phyloP scores from a whole-genome alignment of 2,329 filamentous ascomycete genomes.

The Fusarium tupiense region DNA sequence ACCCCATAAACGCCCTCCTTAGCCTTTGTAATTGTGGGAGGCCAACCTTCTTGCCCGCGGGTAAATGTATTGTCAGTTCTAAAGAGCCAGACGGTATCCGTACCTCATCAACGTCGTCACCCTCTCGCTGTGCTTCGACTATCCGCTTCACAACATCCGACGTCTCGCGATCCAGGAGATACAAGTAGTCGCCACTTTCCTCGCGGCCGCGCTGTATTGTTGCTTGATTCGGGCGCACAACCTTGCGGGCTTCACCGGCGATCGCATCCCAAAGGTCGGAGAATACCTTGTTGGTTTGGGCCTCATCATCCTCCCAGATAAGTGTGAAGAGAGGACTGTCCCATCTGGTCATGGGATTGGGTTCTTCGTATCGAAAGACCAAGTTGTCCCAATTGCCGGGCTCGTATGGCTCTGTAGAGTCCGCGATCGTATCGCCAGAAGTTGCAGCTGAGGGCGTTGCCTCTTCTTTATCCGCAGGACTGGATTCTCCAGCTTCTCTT shows the following conservation, averaged over 20 bases:
- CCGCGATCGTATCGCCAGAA: neutral
- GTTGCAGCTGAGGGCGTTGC: neutral
- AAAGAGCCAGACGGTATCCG: constrained; percentile 52
- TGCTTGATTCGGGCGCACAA: constrained; percentile 77
- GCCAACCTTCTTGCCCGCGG: constrained; percentile 68
- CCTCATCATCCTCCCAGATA: constrained; percentile 76
- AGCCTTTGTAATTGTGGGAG: constrained; percentile 81
- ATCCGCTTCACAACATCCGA: constrained; percentile 79
- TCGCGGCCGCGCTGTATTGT: constrained; percentile 73
- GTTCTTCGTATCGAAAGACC: constrained; percentile 85
- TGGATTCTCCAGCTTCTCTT: constrained; percentile 9
- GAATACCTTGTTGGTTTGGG: constrained; percentile 65
- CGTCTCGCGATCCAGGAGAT: constrained; percentile 81
- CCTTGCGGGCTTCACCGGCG: constrained; percentile 69
- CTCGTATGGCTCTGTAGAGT: constrained; percentile 58
- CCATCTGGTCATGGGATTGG: constrained; percentile 86
- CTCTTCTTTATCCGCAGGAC: neutral
- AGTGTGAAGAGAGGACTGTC: constrained; percentile 85
- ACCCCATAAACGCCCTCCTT: constrained; percentile 77
- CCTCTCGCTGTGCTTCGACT: constrained; percentile 74
- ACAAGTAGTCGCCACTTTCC: constrained; percentile 78
- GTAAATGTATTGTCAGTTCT: constrained; percentile 70
- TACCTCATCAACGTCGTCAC: constrained; percentile 68
- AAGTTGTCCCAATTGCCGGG: constrained; percentile 78
- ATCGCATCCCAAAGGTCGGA: constrained; percentile 80